Conservation (phyloP, 2,329 filamentous ascomycete species). For the Cercospora citrullina region DNA sequence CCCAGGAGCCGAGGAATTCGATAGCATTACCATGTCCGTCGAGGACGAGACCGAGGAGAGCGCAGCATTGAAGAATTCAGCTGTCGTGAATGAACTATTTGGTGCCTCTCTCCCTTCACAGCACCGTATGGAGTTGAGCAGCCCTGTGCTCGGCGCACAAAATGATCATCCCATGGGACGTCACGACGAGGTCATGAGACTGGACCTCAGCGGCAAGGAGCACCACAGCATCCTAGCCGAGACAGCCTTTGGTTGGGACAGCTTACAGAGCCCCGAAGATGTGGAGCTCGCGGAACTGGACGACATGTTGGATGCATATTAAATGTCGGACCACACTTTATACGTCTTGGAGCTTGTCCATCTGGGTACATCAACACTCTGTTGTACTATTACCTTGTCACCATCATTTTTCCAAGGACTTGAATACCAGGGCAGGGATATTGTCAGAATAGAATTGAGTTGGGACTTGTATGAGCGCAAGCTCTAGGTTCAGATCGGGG, state of each 20-base stretch:
- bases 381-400: conserved; percentile 10
- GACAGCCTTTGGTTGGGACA: conserved; percentile 38
- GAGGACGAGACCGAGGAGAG: conserved; percentile 49
- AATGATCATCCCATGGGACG: conserved; percentile 21
- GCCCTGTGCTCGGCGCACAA: conserved; percentile 48
- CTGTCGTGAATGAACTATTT: conserved; percentile 52
- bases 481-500: conserved; percentile 10
- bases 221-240: conserved; percentile 32
- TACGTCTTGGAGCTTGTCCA: not conserved
- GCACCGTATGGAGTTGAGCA: conserved; percentile 47
- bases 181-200: conserved; percentile 24
- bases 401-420: not conserved
- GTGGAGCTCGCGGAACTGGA: conserved; percentile 94
- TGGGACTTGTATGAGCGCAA: conserved; percentile 6
- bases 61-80: conserved; percentile 52
- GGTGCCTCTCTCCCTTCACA: conserved; percentile 49
- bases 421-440: not conserved
- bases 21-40: conserved; percentile 39
- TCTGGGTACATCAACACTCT: not conserved
- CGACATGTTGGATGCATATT: conserved; percentile 68
- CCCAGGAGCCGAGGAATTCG: conserved; percentile 37
- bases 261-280: conserved; percentile 71
- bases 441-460: conserved; percentile 11
- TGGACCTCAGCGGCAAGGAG: conserved; percentile 22
- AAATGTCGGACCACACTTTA: conserved; percentile 6